These are phyloP conservation scores for Colletotrichum sidae DNA, from an alignment of 2,329 filamentous ascomycete species.

Conservation along the genomic window DNA sequence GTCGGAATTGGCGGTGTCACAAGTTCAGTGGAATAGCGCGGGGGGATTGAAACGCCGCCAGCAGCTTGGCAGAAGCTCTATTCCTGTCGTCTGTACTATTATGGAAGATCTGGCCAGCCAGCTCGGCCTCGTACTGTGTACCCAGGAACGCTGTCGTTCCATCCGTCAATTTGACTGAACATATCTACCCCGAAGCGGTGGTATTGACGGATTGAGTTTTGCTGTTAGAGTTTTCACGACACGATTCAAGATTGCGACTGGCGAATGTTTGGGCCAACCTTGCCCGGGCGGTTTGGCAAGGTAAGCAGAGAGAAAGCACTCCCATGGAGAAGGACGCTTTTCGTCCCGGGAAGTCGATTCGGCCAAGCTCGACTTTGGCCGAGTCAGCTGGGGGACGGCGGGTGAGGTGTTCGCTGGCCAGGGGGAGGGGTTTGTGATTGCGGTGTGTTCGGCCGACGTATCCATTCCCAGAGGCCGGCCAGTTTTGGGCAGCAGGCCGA, in stretches of 20 bases:
- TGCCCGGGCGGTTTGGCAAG: constrained; percentile 1
- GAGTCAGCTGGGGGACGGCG: too few species aligned
- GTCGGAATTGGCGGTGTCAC: constrained; percentile 29
- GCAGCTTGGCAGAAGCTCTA: constrained; percentile 33
- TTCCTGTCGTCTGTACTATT: constrained; percentile 11
- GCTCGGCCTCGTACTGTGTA: constrained; percentile 12
- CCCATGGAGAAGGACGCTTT: constrained; percentile 1
- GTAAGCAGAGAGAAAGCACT: too few species aligned
- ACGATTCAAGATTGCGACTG: constrained; percentile 13
- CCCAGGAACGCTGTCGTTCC: constrained; percentile 12
- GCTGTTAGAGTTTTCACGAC: constrained; percentile 7
- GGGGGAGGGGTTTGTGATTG: too few species aligned
- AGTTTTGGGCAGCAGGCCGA: too few species aligned
- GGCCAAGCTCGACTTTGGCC: too few species aligned
- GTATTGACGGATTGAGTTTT: neutral
- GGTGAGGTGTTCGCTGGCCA: too few species aligned
- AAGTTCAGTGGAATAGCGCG: constrained; percentile 17
- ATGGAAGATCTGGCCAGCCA: constrained; percentile 6
- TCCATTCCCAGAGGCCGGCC: too few species aligned
- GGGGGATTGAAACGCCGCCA: constrained; percentile 28
- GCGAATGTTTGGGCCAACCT: constrained; percentile 12
- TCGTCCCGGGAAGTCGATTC: too few species aligned
- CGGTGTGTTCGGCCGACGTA: too few species aligned
- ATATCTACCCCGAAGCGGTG: neutral
- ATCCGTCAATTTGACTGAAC: too few species aligned